Evolutionary conservation across 345 rosid species (phyloP), one percentile per base, ranked within the genome.

Genomic region (Gossypium bickii): DNA sequence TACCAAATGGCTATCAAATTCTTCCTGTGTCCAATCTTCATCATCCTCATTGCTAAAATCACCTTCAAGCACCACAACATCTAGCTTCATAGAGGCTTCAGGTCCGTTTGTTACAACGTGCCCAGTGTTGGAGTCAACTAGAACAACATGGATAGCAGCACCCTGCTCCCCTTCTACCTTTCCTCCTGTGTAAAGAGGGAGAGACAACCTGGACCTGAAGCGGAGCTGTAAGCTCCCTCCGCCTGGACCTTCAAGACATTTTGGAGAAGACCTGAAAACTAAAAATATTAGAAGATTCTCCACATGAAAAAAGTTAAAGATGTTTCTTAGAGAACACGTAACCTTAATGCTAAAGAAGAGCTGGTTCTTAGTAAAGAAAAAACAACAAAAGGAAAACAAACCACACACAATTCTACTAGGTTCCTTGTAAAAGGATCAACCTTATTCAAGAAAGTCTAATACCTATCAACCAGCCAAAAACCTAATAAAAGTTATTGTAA

Each of bases 161-260:
- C 98, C 98, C 77, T 93, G 98, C 81, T 96, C 99, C 70, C 99
- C 99, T 79, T 96, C 99, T 27, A 93, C 97, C 82, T 87, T 93
- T 57, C 99, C 99, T 70, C 99, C 99, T 0, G 97, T 96, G 85
- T 87, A 96, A 67, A 96, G 94, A 15, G 99, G 99, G 79, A 93
- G 99, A 68, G 99, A 89, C 84, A 96, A 74, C 86, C 94, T 90
- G 57, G 98, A 90, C 82, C 86, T 87, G 78, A 96, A 93, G 76
- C 85, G 89, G 72, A 93, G 78, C 86, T 86, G 91, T 69, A 96
- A 82, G 63, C 86, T 92, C 58, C 87, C 74, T 55, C 99, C 97
- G 87, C 85, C 90, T 0, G 90, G 93, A 78, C 97, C 98, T 87
- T 93, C 99, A 75, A 93, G 87, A 78, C 88, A 87, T 78, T 86